Base-by-base conservation (phyloP, 306 rosid species). In the Malus fusca region DNA sequence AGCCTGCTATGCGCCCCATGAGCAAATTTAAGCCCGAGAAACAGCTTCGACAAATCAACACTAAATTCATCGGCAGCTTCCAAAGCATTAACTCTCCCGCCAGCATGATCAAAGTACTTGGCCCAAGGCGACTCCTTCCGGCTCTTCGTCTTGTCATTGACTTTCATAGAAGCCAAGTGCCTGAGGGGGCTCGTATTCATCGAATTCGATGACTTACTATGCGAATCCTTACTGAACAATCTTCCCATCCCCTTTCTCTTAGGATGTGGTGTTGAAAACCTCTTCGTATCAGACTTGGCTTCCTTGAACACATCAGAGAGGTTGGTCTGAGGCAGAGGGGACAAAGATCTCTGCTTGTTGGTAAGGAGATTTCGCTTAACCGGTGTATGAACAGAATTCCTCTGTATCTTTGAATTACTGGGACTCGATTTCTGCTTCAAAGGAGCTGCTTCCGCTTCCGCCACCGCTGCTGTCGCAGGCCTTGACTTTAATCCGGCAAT, bases 1-100 rank as follows among this genome's bases (percentile, higher is more conserved):
- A 96, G 96, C 60, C 97, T 76, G 83, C 99, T 96, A 81, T 92
- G 96, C 28, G 98, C 96, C 8, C 99, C 99, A 80, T 96, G 99
- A 72, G 99, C 99, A 75, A 96, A 96, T 82, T 78, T 92, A n/a
- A 82, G 84, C 40, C 98, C 99, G 56, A 96, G 79, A 84, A 88
- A 89, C 80, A 96, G 69, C 84, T 90, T 77, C 3, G 98, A 90
- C 83, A 92, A 82, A 76, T 96, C 99, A 69, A 88, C 90, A 72
- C 81, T 78, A 89, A 82, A 92, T 53, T 89, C 98, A 48, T 92
- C 98, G 0, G 84, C 87, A 21, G 91, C 85, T 83, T 87, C 99
- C 72, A 88, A 85, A 5, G 97, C 93, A 44, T 81, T 80, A 28
- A 90, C 96, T 75, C 87, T 91, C 52, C 97, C 97, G 51, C 92